Conservation (phyloP, 306 rosid genomes). For the Carpinus viminea region DNA sequence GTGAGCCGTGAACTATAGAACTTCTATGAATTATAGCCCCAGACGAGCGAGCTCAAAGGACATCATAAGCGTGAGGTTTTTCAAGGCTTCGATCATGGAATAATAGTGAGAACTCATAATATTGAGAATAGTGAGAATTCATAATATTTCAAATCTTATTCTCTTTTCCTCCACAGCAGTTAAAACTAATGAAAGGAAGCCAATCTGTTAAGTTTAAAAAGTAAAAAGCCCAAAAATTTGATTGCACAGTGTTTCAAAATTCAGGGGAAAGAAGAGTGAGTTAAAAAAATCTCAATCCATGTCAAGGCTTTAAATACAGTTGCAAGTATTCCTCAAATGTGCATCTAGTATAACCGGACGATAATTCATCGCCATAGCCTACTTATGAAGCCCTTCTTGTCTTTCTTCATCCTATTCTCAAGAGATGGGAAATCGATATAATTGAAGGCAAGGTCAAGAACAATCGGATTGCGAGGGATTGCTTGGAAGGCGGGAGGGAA, state of each 20-base stretch:
- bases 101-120: neutral
- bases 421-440: constrained; percentile 61
- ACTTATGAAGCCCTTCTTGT: constrained; percentile 53
- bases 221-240: neutral
- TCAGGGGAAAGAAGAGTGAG: neutral
- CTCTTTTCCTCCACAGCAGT: neutral
- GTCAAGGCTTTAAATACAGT: neutral
- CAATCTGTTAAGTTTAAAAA: neutral
- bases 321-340: constrained; percentile 5
- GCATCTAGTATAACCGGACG: neutral
- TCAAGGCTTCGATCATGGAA: too few relatives aligned
- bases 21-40: neutral
- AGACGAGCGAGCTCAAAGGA: too few relatives aligned
- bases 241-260: neutral
- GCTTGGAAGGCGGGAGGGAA: constrained; percentile 51
- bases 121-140: neutral
- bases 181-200: neutral
- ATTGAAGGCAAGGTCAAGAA: constrained; percentile 53
- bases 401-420: constrained; percentile 57
- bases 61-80: too few relatives aligned
- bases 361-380: constrained; percentile 51
- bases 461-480: constrained; percentile 57
- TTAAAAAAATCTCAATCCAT: neutral
- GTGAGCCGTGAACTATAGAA: neutral
- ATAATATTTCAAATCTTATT: neutral